Base-by-base conservation (phyloP, 805 yeast species). In the Alloascoidea hylecoeti region DNA sequence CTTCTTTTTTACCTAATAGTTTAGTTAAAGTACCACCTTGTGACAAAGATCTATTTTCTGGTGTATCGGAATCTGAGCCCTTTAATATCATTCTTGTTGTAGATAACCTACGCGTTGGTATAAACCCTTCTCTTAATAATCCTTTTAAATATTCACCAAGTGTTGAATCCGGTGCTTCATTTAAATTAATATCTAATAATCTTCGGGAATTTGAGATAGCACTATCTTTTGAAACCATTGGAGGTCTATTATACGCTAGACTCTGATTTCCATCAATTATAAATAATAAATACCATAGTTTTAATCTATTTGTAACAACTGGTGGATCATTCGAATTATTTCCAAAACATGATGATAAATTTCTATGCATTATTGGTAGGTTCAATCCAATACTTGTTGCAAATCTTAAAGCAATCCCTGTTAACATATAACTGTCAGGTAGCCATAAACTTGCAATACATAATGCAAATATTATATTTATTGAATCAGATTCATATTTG, bases 381-480 rank as follows among this genome's bases (percentile, higher is more conserved):
- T 64, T 68, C 19, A 73, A 47, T 3, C 70, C 67, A 43, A 70
- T 58, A 38, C 66, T 72, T 40, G 68, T 68, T 0, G 83, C 82
- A 17, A 77, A 52, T 47, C 78, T 82, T n/a, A 77, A 49, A 0
- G 84, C 84, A 35, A 77, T 49, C 0, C 82, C 79, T 1, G 80
- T 72, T 46, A 75, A 74, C 69, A 74, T 64, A 47, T 73, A 80
- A 14, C 72, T 66, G 43, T 76, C 68, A 15, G 77, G 68, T 35
- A 77, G 63, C 84, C 84, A 78, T 47, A 77, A 73, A 35, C 81
- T 77, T 44, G 80, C 75, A 17, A 77, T 64, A 33, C 77, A 67
- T 30, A 78, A 57, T 0, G 79, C 81, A 15, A 76, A 58, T n/a
- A 76, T 70, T 0, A 76, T 70, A 49, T 75, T 68, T 72, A 71